Evolutionary conservation across 352 stramenopile genomes (phyloP).

Genomic region (Phytophthora vignae): DNA sequence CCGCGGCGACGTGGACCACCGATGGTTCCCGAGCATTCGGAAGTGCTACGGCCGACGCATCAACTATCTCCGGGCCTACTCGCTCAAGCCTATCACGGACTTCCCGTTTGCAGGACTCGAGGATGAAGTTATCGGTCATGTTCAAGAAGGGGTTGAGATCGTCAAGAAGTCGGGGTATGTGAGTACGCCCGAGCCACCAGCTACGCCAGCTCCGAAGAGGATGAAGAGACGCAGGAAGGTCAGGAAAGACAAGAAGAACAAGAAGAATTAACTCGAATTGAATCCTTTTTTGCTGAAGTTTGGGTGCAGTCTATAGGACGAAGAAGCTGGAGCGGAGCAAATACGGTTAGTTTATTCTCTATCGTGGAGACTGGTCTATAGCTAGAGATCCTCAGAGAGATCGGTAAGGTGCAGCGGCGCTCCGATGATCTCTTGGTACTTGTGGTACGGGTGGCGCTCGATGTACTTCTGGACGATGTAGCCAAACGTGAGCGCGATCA

Average conservation of each 20-base stretch:
- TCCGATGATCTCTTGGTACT: conserved; percentile 60
- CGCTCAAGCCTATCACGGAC: conserved; percentile 57
- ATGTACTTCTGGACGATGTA: conserved; percentile 73
- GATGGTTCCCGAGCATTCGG: conserved; percentile 61
- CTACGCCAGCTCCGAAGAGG: conserved; percentile 17
- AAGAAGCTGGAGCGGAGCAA: conserved; percentile 4
- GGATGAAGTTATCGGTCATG: conserved; percentile 51
- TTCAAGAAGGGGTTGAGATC: conserved; percentile 45
- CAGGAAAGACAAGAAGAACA: conserved; percentile 8
- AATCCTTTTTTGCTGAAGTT: conserved; percentile 19
- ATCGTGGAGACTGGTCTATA: conserved; percentile 9
- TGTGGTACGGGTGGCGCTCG: conserved; percentile 67
- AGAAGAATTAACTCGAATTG: conserved; percentile 25
- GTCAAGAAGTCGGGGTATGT: conserved; percentile 32
- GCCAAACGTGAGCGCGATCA: conserved; percentile 51
- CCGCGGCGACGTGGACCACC: conserved; percentile 60
- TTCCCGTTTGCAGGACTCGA: conserved; percentile 71
- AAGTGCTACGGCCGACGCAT: conserved; percentile 68
- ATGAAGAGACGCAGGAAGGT: not conserved
- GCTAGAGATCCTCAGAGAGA: conserved; percentile 60
- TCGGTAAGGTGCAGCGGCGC: conserved; percentile 44
- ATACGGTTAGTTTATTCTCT: conserved; percentile 28
- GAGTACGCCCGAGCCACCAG: conserved; percentile 11
- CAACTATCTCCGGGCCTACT: conserved; percentile 58
- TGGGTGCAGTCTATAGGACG: not conserved